Base-by-base conservation (phyloP, 2,329 filamentous ascomycete species). In the Botryosphaeria dothidea region DNA sequence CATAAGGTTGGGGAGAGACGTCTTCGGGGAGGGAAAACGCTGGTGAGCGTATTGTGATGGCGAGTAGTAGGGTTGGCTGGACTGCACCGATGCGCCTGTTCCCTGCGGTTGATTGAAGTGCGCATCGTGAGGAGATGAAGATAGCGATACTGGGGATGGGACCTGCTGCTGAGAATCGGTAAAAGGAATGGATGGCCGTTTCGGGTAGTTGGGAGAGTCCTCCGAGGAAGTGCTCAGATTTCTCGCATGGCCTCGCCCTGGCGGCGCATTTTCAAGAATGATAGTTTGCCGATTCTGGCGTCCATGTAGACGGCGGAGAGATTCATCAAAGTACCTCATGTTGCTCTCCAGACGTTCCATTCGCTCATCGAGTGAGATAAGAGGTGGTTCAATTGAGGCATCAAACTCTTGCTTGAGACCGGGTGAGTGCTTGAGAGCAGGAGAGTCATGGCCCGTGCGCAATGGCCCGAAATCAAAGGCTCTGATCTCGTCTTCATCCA, bases 391-490 rank as follows among this genome's bases (percentile, higher is more conserved):
- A 46, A 9, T 36, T 67, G 64, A 9, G 48, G 43, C 38, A 68
- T 58, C 54, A 29, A 54, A 38, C 31, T 49, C 11, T 31, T 43
- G 36, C 21, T 23, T 31, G 46, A 21, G n/a, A 9, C 25, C 34
- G 6, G 52, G 54, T 21, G 38, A 45, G 5, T 71, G 67, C 15
- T 41, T 56, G 46, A 21, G n/a, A 19, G 34, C 34, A 13, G 52
- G 62, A 19, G 38, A 49, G 5, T 71, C 67, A 48, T 70, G 68
- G 3, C 65, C 65, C 7, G 64, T 65, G 25, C 71, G 68, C 45
- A 78, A 66, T n/a, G 73, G 69, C 13, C 75, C 75, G 56, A 78
- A 78, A 66, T 78, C 74, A 71, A 78, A 77, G 2, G 74, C 71
- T 45, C 73, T 71, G 6, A 74, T 71, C 0, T 73, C 70, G 6